Percentiles rank a stretch among this genome's conserved stretches.
Conservation (phyloP, 768 basidiomycete species). For the Gelatoporia subvermispora region DNA sequence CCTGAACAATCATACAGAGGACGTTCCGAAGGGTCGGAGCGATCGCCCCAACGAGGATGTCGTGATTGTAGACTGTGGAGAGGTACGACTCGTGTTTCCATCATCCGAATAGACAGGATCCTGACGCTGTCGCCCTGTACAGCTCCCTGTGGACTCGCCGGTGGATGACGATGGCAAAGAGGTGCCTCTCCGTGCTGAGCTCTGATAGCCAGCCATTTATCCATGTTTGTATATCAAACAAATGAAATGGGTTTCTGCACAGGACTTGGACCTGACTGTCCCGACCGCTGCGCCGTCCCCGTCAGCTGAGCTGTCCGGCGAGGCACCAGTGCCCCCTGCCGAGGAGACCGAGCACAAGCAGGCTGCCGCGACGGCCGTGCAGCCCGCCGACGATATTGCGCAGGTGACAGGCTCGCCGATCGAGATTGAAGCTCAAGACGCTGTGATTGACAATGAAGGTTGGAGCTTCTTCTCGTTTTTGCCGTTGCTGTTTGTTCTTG, state of each 20-base stretch:
- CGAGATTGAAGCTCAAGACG: too few relatives aligned
- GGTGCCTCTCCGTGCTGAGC: conserved; percentile 95
- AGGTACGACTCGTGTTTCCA: conserved; percentile 43
- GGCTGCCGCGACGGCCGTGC: conserved; percentile 11
- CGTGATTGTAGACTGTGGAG: conserved; percentile 79
- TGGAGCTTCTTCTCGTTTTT: conserved; percentile 20
- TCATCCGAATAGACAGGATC: background rate
- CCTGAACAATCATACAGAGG: conserved; percentile 43
- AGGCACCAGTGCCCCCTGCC: conserved; percentile 1
- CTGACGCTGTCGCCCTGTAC: conserved; percentile 1
- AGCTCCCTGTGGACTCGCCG: conserved; percentile 52
- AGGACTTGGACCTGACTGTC: conserved; percentile 1
- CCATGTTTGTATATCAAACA: conserved; percentile 23
- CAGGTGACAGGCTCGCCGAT: conserved; percentile 9
- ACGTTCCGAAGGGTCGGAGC: conserved; percentile 58
- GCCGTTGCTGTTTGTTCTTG: conserved; percentile 35
- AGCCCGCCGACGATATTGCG: conserved; percentile 16
- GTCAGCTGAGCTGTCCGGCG: background rate
- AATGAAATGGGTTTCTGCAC: conserved; percentile 17
- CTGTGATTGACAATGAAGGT: conserved; percentile 6
- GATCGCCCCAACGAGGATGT: conserved; percentile 79
- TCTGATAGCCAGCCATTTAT: conserved; percentile 44
- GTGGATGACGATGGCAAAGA: conserved; percentile 68
- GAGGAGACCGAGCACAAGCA: conserved; percentile 7
- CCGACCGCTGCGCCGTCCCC: too few relatives aligned